Percentiles rank a stretch among this genome's conserved stretches.
These are phyloP conservation scores for Penicillium olsonii DNA, from an alignment of 2,329 filamentous ascomycete species.

Conservation along the genomic window DNA sequence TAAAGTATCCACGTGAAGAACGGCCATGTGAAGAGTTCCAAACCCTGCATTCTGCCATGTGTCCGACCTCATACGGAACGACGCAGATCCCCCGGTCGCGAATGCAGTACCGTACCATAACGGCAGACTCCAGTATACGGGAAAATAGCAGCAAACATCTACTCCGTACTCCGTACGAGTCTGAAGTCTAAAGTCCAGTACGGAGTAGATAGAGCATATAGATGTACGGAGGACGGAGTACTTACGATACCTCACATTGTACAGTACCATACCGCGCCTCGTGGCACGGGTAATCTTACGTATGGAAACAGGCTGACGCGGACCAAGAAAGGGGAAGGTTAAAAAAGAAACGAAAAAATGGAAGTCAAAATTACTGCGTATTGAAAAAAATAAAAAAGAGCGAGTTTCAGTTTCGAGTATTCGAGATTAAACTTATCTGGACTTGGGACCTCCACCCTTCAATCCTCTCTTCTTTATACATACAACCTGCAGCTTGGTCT, in stretches of 20 bases:
- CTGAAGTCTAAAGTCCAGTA: too few species aligned
- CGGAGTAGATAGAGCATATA: neutral
- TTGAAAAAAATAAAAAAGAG: neutral
- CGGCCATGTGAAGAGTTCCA: conserved; percentile 5
- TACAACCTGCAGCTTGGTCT: conserved; percentile 1
- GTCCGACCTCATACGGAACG: conserved; percentile 16
- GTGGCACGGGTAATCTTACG: conserved; percentile 24
- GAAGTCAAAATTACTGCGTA: neutral
- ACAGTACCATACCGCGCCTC: conserved; percentile 18
- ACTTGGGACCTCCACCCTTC: neutral
- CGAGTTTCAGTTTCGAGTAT: conserved; percentile 7
- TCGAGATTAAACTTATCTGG: conserved; percentile 3
- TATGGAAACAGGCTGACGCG: neutral
- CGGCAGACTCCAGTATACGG: too few species aligned
- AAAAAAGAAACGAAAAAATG: neutral
- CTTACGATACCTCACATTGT: neutral
- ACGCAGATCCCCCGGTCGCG: conserved; percentile 7
- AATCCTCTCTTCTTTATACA: conserved; percentile 3
- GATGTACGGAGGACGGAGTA: too few species aligned
- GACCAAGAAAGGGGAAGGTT: neutral
- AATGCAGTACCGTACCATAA: conserved; percentile 7
- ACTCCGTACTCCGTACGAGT: too few species aligned
- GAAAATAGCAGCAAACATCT: too few species aligned
- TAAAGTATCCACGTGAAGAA: neutral
- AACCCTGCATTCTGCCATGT: conserved; percentile 20